These are phyloP conservation scores for Phaseolus lunatus DNA, from an alignment of 306 rosid genomes.

Conservation along the genomic window DNA sequence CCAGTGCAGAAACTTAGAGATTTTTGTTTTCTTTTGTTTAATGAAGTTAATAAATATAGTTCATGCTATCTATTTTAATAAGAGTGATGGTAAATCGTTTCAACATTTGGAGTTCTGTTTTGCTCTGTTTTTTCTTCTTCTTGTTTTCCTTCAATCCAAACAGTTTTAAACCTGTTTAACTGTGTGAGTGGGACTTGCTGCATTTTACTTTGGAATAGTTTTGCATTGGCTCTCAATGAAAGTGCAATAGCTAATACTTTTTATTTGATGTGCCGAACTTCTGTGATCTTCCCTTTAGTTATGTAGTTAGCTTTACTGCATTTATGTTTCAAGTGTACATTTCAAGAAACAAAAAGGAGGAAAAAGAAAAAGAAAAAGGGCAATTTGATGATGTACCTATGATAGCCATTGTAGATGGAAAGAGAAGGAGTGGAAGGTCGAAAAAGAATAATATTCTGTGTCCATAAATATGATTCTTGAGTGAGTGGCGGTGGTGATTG, in stretches of 20 bases:
- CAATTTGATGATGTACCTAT: slow-evolving; percentile 31
- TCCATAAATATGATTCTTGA: slow-evolving; percentile 48
- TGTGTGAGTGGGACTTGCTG: background rate
- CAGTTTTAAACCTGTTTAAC: slow-evolving; percentile 11
- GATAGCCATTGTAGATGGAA: slow-evolving; percentile 45
- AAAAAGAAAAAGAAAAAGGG: background rate
- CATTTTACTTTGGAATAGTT: slow-evolving; percentile 1
- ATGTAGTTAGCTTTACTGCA: slow-evolving; percentile 40
- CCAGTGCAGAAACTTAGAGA: slow-evolving; percentile 39
- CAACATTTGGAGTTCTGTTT: slow-evolving; percentile 1
- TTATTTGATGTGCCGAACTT: slow-evolving; percentile 31
- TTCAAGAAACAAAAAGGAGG: slow-evolving; percentile 10
- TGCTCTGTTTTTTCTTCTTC: background rate
- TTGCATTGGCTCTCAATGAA: slow-evolving; percentile 23
- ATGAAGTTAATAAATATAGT: slow-evolving; percentile 6
- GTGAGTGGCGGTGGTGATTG: slow-evolving; percentile 49
- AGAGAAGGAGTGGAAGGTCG: slow-evolving; percentile 41
- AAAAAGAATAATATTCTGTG: slow-evolving; percentile 39
- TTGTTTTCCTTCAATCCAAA: slow-evolving; percentile 26
- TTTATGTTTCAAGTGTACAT: slow-evolving; percentile 33
- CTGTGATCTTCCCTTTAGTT: slow-evolving; percentile 40
- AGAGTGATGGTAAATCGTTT: slow-evolving; percentile 18
- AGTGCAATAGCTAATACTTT: slow-evolving; percentile 33
- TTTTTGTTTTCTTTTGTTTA: background rate
- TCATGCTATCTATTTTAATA: background rate